These are phyloP conservation scores for Diaporthe sp. DNA, from an alignment of 2,329 filamentous ascomycete species.

Conservation along the genomic window DNA sequence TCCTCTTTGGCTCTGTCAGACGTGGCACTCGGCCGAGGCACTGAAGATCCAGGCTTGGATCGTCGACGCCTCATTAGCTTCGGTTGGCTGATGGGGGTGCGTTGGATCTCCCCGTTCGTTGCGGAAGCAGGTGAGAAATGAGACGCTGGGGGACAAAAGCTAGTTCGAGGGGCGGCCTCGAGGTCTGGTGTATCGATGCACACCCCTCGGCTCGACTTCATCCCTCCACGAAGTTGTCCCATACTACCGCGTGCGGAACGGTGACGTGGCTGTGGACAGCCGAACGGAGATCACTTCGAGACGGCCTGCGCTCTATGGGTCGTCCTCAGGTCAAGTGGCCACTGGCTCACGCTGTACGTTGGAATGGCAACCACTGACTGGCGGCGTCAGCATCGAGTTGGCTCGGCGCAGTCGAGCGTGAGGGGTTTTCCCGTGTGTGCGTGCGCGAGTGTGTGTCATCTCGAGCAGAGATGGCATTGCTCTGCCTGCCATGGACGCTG, in stretches of 20 bases:
- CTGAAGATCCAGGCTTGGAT: conserved; percentile 8
- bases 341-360: neutral
- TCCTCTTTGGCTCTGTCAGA: conserved; percentile 14
- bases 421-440: neutral
- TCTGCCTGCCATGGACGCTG: conserved; percentile 1
- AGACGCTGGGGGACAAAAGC: conserved; percentile 20
- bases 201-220: conserved; percentile 4
- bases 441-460: neutral
- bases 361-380: neutral
- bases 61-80: neutral
- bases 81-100: neutral
- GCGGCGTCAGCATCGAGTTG: neutral
- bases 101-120: neutral
- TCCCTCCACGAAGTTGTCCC: neutral
- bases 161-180: neutral
- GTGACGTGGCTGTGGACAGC: conserved; percentile 7
- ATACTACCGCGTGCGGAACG: neutral
- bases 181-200: conserved; percentile 11
- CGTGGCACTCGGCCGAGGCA: conserved; percentile 2
- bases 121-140: conserved; percentile 31
- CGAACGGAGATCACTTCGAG: neutral
- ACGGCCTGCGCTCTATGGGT: neutral
- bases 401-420: neutral
- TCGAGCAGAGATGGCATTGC: neutral
- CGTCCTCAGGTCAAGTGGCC: conserved; percentile 29